phyloP scores from a whole-genome alignment of 805 yeast genomes.

The Monosporozyma aerobia region DNA sequence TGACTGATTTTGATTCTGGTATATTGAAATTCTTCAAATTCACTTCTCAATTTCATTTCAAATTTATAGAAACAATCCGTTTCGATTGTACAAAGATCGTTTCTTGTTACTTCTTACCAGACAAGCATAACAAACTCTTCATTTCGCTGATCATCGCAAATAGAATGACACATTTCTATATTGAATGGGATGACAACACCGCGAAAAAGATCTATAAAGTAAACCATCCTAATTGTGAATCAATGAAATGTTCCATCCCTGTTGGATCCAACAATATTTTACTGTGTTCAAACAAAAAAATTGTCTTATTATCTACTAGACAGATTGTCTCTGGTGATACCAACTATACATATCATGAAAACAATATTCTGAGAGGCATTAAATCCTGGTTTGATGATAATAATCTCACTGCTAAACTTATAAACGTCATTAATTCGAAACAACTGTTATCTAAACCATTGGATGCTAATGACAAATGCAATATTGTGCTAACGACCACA shows the following conservation, averaged over 20 bases:
- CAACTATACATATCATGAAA: slow-evolving; percentile 5
- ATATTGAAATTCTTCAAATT: slow-evolving; percentile 19
- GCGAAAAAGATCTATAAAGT: slow-evolving; percentile 19
- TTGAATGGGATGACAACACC: slow-evolving; percentile 19
- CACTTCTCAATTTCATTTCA: neutral
- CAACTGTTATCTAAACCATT: neutral
- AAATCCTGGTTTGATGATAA: slow-evolving; percentile 17
- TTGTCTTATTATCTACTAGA: slow-evolving; percentile 16
- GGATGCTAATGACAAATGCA: neutral
- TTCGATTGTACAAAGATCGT: slow-evolving; percentile 13
- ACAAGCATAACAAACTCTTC: slow-evolving; percentile 14
- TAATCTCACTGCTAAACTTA: slow-evolving; percentile 1
- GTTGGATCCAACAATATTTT: slow-evolving; percentile 10
- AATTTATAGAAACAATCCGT: slow-evolving; percentile 13
- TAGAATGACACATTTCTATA: slow-evolving; percentile 18
- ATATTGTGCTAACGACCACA: neutral
- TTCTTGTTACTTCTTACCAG: slow-evolving; percentile 14
- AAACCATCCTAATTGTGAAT: slow-evolving; percentile 14
- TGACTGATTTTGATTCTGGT: slow-evolving; percentile 8
- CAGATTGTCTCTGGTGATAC: slow-evolving; percentile 28
- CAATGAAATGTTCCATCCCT: slow-evolving; percentile 14
- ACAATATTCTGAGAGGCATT: slow-evolving; percentile 10
- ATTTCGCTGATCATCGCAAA: slow-evolving; percentile 12
- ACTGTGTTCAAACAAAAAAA: neutral
- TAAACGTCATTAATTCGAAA: slow-evolving; percentile 10